A percentile compares a stretch with the other conserved stretches of the same genome.
Evolutionary conservation across 306 rosid genomes (phyloP).

Genomic region (Ormosia semicastrata): DNA sequence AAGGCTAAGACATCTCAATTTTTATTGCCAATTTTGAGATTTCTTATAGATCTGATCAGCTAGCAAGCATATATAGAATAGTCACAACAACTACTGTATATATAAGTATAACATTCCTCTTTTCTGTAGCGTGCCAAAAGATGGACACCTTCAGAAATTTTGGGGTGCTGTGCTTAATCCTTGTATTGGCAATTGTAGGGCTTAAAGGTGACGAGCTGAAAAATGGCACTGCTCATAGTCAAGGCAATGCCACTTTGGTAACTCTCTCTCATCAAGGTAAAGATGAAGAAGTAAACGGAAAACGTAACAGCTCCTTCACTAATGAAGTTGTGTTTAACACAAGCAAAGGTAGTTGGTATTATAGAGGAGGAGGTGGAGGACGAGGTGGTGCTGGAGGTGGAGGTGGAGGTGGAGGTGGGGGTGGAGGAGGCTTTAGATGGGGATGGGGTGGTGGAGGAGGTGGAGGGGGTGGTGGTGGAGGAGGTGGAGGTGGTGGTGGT

Average conservation of each 20-base stretch:
- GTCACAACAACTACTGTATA: not conserved
- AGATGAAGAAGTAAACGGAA: constrained; percentile 20
- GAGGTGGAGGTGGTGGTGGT: accelerated
- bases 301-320: constrained; percentile 25
- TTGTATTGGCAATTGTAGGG: constrained; percentile 31
- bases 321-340: constrained; percentile 37
- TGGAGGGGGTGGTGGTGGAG: not conserved
- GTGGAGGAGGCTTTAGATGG: constrained; percentile 28
- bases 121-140: not conserved
- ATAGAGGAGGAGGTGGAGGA: constrained; percentile 22
- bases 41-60: constrained; percentile 2
- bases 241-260: constrained; percentile 24
- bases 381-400: not conserved
- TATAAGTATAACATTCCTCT: not conserved
- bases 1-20: constrained; percentile 40
- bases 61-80: not conserved
- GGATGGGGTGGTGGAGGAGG: constrained; percentile 48
- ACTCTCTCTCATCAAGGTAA: constrained; percentile 8
- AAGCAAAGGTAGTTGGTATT: constrained; percentile 28
- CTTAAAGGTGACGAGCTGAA: constrained; percentile 25
- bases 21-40: not conserved
- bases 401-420: not conserved
- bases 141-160: constrained; percentile 31
- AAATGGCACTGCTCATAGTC: constrained; percentile 33
- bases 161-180: constrained; percentile 28